phyloP scores from a whole-genome alignment of 2,329 filamentous ascomycete species.

The Decorospora gaudefroyi region DNA sequence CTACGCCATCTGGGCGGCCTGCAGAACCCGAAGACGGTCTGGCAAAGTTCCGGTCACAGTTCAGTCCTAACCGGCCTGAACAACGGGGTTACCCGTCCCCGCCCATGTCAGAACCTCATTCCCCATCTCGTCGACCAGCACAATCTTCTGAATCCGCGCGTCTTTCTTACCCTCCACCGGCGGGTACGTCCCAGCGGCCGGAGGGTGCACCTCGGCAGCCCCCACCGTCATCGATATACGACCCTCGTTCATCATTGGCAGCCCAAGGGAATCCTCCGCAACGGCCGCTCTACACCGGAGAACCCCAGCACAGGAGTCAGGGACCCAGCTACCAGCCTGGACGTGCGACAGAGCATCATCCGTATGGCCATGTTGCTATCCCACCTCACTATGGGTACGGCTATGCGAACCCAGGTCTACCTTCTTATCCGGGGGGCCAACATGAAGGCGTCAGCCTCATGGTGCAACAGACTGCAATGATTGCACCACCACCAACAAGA shows the following conservation, averaged over 20 bases:
- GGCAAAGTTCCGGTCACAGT: conserved; percentile 41
- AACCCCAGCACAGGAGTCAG: conserved; percentile 30
- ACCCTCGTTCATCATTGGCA: conserved; percentile 30
- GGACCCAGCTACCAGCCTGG: conserved; percentile 35
- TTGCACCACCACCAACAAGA: conserved; percentile 38
- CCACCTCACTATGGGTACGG: conserved; percentile 39
- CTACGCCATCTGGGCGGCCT: conserved; percentile 46
- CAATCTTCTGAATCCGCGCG: conserved; percentile 42
- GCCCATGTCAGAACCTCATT: conserved; percentile 58
- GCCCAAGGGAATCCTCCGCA: conserved; percentile 28
- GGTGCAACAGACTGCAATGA: conserved; percentile 40
- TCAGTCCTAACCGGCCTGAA: conserved; percentile 45
- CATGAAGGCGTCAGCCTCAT: conserved; percentile 38
- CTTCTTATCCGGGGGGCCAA: conserved; percentile 35
- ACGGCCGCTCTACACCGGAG: conserved; percentile 40
- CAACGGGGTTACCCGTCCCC: conserved; percentile 53
- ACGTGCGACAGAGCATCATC: conserved; percentile 31
- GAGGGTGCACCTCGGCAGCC: conserved; percentile 36
- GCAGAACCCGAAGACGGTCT: conserved; percentile 44
- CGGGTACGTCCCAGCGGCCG: conserved; percentile 29
- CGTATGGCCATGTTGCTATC: conserved; percentile 31
- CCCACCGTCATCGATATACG: conserved; percentile 31
- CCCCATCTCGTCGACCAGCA: conserved; percentile 48
- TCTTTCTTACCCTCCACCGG: conserved; percentile 33
- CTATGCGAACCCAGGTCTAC: conserved; percentile 31